Evolutionary conservation across 257 asterid genomes (phyloP).

Genomic region (Eucommia ulmoides): DNA sequence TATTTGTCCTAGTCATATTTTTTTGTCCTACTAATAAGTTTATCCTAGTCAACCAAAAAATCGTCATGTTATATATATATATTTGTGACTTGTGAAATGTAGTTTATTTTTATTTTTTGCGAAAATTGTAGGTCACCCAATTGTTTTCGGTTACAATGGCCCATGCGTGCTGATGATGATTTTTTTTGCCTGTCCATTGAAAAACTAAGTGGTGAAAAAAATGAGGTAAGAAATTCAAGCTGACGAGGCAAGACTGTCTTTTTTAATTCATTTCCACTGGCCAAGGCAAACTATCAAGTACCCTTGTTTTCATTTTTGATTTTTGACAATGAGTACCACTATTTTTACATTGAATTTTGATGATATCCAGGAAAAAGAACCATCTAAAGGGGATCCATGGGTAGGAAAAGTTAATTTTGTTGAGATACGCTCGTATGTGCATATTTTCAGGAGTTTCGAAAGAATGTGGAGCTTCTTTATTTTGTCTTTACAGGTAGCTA

Average conservation of each 20-base stretch:
- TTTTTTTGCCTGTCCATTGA: slow-evolving; percentile 58
- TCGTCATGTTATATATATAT: no score
- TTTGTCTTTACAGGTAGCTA: slow-evolving; percentile 69
- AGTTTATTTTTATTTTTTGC: no score
- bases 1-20: no score
- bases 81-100: no score
- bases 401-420: slow-evolving; percentile 85
- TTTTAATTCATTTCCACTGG: no score
- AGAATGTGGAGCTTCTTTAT: slow-evolving; percentile 97
- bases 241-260: no score
- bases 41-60: no score
- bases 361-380: slow-evolving; percentile 37
- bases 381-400: slow-evolving; percentile 54
- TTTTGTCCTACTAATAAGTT: no score
- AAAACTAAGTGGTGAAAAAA: slow-evolving; percentile 25
- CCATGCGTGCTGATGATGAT: slow-evolving; percentile 97
- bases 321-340: no score
- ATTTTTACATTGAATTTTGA: no score
- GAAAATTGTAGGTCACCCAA: slow-evolving; percentile 65
- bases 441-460: slow-evolving; percentile 76
- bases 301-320: no score
- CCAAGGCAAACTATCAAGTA: no score
- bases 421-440: slow-evolving; percentile 88
- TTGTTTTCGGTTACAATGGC: slow-evolving; percentile 94
- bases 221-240: slow-evolving; percentile 38